phyloP scores from a whole-genome alignment of 1,139 yeast species.

The Geotrichum fermentans region DNA sequence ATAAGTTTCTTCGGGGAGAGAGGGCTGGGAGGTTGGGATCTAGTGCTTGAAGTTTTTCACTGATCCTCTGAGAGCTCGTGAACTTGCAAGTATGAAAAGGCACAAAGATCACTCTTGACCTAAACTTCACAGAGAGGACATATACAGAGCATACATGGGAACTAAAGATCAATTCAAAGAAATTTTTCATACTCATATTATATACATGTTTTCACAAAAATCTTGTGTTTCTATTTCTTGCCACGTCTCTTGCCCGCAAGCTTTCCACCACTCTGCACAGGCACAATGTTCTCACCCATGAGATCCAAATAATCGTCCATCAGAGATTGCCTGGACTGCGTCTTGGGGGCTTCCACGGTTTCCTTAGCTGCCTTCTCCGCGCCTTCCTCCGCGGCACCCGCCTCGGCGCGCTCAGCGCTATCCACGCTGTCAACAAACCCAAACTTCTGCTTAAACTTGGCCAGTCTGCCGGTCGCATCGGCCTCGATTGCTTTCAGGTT shows the following conservation, averaged over 20 bases:
- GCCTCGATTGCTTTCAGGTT: conserved; percentile 72
- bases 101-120: too few species aligned
- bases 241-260: conserved; percentile 45
- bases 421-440: conserved; percentile 41
- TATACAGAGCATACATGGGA: background rate
- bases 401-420: conserved; percentile 22
- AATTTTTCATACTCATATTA: background rate
- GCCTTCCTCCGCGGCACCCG: conserved; percentile 28
- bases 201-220: conserved; percentile 1
- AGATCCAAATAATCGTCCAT: conserved; percentile 56
- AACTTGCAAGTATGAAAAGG: too few species aligned
- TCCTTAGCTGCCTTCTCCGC: conserved; percentile 9
- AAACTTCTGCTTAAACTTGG: conserved; percentile 75
- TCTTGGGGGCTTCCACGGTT: conserved; percentile 10
- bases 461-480: conserved; percentile 78
- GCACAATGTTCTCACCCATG: conserved; percentile 59
- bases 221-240: conserved; percentile 35
- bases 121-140: too few species aligned
- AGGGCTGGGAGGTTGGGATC: too few species aligned
- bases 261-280: conserved; percentile 61
- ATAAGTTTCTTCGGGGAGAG: background rate
- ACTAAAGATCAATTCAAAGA: conserved; percentile 4
- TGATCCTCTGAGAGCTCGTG: too few species aligned
- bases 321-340: conserved; percentile 26
- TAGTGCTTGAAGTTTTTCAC: too few species aligned